Evolutionary conservation across 129 eudicot species (phyloP).

Genomic region (Chrysanthemum seticuspe): DNA sequence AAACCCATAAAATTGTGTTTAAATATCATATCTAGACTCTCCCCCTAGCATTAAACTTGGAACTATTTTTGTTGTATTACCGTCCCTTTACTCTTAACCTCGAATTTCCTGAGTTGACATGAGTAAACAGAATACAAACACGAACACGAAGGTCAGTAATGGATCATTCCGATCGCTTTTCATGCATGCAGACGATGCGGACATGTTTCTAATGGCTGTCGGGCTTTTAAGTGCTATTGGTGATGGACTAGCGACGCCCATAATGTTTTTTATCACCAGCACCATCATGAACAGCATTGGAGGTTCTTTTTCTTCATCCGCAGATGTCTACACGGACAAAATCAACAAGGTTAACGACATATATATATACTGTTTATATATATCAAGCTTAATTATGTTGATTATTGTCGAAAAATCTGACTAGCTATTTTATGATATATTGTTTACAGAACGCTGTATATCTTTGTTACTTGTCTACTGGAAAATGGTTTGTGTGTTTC

Average conservation of each 20-base stretch:
- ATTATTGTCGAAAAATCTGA: neutral
- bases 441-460: constrained; percentile 48
- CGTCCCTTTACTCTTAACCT: no score
- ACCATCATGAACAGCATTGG: constrained; percentile 81
- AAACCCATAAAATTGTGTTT: no score
- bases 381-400: neutral
- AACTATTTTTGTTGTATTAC: no score
- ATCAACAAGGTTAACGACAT: constrained; percentile 56
- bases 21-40: no score
- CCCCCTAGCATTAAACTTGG: no score
- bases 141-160: constrained; percentile 17
- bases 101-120: constrained; percentile 7
- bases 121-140: constrained; percentile 7
- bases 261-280: constrained; percentile 57
- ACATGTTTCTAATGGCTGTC: constrained; percentile 52
- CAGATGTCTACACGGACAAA: constrained; percentile 29
- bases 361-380: no score
- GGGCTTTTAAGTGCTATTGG: constrained; percentile 75
- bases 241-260: constrained; percentile 76
- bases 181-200: constrained; percentile 78
- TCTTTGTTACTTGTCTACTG: constrained; percentile 62
- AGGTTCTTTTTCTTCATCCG: neutral
- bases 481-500: constrained; percentile 57
- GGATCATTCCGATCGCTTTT: constrained; percentile 66
- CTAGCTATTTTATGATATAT: neutral